Base-by-base conservation (phyloP, 495 filamentous ascomycete species). In the Choiromyces venosus region DNA sequence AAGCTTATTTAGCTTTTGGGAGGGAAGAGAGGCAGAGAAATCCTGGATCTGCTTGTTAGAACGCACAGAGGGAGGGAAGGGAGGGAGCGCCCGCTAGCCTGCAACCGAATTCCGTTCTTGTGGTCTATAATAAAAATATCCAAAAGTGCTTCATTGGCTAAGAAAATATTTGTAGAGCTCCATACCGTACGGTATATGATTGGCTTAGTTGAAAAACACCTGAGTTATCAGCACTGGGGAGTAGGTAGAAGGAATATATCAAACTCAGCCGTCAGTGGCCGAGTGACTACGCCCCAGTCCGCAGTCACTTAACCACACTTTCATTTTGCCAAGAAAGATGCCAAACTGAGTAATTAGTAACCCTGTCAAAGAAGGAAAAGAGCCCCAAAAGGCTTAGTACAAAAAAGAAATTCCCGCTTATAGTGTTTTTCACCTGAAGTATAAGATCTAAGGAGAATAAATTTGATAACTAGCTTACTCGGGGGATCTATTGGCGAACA, bases 231-330 rank as follows among this genome's bases (percentile, higher is more conserved):
- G 52, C 52, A 8, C 44, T 1, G 12, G 5, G 0, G 25, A 56
- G 18, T 7, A 61, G n/a, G n/a, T n/a, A n/a, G n/a, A n/a, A n/a
- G n/a, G 52, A 61, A 33, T 4, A 42, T 61, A 61, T 2, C 25
- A 33, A 12, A 12, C 52, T 61, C 52, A 61, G 52, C 52, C 52
- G 33, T 61, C 52, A 61, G 52, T 61, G 52, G 52, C 52, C 52
- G 52, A 61, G 52, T 61, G 52, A 61, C 52, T 61, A 29, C 52
- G 52, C 52, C 52, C 33, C 52, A 18, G 52, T 61, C 52, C 52
- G 52, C 52, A 61, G 52, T 29, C 52, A 25, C n/a, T 56, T 12
- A 29, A 61, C 44, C 44, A 52, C 44, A 8, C 52, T 33, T 61
- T 33, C 10, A 5, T 29, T n/a, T 16, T 14, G 52, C n/a, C 52